These are phyloP conservation scores for Fraxinus cuspidata DNA, from an alignment of 257 asterid species.

Conservation along the genomic window DNA sequence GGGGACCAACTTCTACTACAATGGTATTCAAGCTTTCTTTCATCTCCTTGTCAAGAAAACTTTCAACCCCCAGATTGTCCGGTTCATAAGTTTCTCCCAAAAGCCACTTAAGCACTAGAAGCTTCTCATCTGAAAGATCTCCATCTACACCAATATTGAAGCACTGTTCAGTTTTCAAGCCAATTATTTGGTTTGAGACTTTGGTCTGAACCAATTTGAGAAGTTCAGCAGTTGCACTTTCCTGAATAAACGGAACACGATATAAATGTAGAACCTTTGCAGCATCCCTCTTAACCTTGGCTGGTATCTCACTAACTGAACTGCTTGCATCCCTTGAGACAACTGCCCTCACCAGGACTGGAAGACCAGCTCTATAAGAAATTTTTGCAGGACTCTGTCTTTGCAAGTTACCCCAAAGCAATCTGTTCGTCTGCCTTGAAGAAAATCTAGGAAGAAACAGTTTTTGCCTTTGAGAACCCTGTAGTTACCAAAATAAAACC, in stretches of 20 bases:
- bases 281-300: slow-evolving; percentile 24
- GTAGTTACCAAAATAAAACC: slow-evolving; percentile 19
- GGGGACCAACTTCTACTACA: slow-evolving; percentile 81
- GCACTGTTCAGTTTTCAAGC: slow-evolving; percentile 82
- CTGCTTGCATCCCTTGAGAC: slow-evolving; percentile 48
- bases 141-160: slow-evolving; percentile 72
- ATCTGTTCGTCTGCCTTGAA: slow-evolving; percentile 37
- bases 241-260: slow-evolving; percentile 60
- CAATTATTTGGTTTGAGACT: slow-evolving; percentile 57
- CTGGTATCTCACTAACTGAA: slow-evolving; percentile 29
- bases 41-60: slow-evolving; percentile 63
- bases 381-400: slow-evolving; percentile 24
- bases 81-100: slow-evolving; percentile 89
- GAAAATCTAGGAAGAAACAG: slow-evolving; percentile 43
- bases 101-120: slow-evolving; percentile 73
- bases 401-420: slow-evolving; percentile 57
- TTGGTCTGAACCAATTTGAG: slow-evolving; percentile 60
- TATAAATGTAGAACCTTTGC: slow-evolving; percentile 68
- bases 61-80: slow-evolving; percentile 55
- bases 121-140: slow-evolving; percentile 53
- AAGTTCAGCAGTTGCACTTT: slow-evolving; percentile 69
- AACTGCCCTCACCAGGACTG: slow-evolving; percentile 44
- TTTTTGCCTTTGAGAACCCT: slow-evolving; percentile 61
- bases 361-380: slow-evolving; percentile 26
- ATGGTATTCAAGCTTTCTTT: slow-evolving; percentile 32